phyloP scores from a whole-genome alignment of 192 early-diverging fungal genomes.

The Mortierella claussenii region DNA sequence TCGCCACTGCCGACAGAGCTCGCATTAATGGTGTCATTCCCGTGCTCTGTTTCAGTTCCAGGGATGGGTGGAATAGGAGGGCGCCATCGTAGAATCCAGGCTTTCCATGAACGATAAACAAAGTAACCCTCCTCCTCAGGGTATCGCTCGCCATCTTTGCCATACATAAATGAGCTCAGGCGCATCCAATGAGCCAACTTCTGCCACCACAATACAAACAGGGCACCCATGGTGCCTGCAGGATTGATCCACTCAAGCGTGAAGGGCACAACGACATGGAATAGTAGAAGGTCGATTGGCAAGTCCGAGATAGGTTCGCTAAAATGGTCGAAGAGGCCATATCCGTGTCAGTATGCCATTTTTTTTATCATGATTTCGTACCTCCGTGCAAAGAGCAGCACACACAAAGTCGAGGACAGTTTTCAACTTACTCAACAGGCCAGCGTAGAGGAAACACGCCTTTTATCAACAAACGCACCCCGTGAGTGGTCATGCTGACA shows the following conservation, averaged over 20 bases:
- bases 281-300: conserved; percentile 78
- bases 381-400: too few relatives aligned
- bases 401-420: too few relatives aligned
- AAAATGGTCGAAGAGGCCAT: too few relatives aligned
- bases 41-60: too few relatives aligned
- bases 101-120: conserved; percentile 60
- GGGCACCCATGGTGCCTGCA: conserved; percentile 59
- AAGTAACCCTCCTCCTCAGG: conserved; percentile 80
- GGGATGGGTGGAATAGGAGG: conserved; percentile 65
- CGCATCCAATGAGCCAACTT: conserved; percentile 70
- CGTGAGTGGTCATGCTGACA: conserved; percentile 68
- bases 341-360: too few relatives aligned
- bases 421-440: conserved; percentile 72
- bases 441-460: conserved; percentile 70
- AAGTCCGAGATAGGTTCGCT: conserved; percentile 80
- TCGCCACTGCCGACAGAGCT: conserved; percentile 56
- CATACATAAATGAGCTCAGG: conserved; percentile 86
- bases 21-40: conserved; percentile 40
- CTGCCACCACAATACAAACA: conserved; percentile 81
- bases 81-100: conserved; percentile 62
- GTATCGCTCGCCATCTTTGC: conserved; percentile 61
- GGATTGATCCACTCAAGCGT: conserved; percentile 70
- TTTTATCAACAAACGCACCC: conserved; percentile 32
- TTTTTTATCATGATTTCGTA: too few relatives aligned
- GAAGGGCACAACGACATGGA: conserved; percentile 80